phyloP scores from a whole-genome alignment of 2,329 filamentous ascomycete species.

The Diaporthe sp. region DNA sequence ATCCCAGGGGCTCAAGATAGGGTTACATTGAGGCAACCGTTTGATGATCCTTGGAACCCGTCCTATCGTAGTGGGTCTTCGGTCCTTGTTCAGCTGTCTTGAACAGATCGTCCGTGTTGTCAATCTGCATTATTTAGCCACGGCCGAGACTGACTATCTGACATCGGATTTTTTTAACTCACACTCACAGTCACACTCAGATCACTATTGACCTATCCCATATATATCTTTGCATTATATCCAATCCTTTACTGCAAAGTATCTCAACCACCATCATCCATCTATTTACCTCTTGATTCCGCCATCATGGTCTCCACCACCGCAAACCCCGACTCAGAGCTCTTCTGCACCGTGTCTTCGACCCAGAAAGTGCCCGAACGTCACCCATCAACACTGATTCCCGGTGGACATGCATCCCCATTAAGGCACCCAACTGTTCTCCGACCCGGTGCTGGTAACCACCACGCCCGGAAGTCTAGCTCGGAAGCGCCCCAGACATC shows the following conservation, averaged over 20 bases:
- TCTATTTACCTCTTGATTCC: not conserved
- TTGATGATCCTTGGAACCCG: not conserved
- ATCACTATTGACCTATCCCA: not conserved
- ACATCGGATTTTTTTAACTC: not conserved
- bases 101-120: not conserved
- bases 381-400: conserved; percentile 37
- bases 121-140: conserved; percentile 26
- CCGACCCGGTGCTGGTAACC: conserved; percentile 36
- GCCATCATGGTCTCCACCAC: conserved; percentile 24
- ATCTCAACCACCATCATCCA: not conserved
- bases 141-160: not conserved
- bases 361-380: conserved; percentile 34
- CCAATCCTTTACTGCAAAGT: not conserved
- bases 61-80: conserved; percentile 17
- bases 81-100: conserved; percentile 1
- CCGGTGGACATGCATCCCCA: conserved; percentile 40
- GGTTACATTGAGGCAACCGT: conserved; percentile 29
- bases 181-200: not conserved
- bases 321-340: conserved; percentile 29
- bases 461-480: not conserved
- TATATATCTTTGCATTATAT: not conserved
- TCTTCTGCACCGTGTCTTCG: conserved; percentile 27
- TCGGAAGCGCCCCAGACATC: conserved; percentile 21
- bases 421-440: conserved; percentile 37
- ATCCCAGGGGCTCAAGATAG: not conserved